These are phyloP conservation scores for Phyllosticta citrichinensis DNA, from an alignment of 2,329 filamentous ascomycete species.

Conservation along the genomic window DNA sequence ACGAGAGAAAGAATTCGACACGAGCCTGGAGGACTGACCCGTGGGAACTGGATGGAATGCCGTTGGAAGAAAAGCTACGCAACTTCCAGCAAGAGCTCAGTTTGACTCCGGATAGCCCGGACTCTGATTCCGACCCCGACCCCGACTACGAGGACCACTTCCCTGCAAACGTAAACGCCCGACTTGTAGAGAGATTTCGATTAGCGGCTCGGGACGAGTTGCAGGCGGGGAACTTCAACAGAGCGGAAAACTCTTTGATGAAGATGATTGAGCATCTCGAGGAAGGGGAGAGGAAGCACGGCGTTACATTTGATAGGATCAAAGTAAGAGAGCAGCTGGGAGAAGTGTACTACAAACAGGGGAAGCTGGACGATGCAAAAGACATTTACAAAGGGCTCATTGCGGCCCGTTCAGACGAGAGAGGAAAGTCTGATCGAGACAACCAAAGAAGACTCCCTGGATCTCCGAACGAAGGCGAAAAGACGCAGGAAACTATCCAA, in stretches of 20 bases:
- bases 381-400: constrained; percentile 1
- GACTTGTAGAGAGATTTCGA: constrained; percentile 2
- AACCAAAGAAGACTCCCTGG: neutral
- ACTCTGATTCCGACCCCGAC: constrained; percentile 5
- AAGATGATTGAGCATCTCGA: constrained; percentile 7
- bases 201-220: neutral
- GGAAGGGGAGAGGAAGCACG: constrained; percentile 1
- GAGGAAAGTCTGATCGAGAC: neutral
- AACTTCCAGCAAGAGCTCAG: neutral
- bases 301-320: neutral
- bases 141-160: constrained; percentile 6
- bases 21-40: neutral
- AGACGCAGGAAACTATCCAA: neutral
- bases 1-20: neutral
- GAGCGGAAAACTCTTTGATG: constrained; percentile 4
- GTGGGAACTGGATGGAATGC: neutral
- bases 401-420: neutral
- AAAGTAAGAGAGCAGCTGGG: constrained; percentile 2
- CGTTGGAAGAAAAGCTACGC: neutral
- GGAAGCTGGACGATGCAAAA: constrained; percentile 7
- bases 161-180: neutral
- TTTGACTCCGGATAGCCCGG: neutral
- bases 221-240: constrained; percentile 2
- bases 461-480: neutral
- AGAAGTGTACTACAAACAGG: constrained; percentile 7